These are phyloP conservation scores for Linnemannia elongata DNA, from an alignment of 192 early-diverging fungal species.

Conservation along the genomic window DNA sequence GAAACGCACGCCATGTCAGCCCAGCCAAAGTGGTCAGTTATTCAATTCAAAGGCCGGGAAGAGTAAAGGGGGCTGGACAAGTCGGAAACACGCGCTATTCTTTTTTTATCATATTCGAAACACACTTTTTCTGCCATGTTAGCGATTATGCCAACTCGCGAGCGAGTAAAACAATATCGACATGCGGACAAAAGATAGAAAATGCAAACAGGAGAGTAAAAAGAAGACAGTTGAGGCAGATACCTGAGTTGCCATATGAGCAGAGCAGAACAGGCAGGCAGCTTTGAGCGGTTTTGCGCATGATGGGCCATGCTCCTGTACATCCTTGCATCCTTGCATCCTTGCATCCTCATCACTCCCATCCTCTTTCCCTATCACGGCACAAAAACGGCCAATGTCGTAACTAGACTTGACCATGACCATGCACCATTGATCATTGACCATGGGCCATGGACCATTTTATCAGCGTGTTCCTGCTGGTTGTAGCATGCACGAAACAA, in stretches of 20 bases:
- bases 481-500: background rate
- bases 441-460: background rate
- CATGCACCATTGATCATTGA: background rate
- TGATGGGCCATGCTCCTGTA: background rate
- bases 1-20: background rate
- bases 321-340: background rate
- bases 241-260: too few relatives aligned
- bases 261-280: too few relatives aligned
- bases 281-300: too few relatives aligned
- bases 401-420: background rate
- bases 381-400: background rate
- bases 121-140: background rate
- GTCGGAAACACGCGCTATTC: background rate
- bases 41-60: background rate
- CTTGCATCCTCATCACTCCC: background rate
- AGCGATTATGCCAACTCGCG: background rate
- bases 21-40: background rate
- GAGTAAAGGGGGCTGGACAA: background rate
- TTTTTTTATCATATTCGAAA: background rate
- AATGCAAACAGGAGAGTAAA: background rate
- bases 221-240: too few relatives aligned
- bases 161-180: background rate
- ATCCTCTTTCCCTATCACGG: background rate
- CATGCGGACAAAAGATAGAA: background rate
- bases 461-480: background rate